These are phyloP conservation scores for Rehmannia glutinosa DNA, from an alignment of 257 asterid species.

Conservation along the genomic window DNA sequence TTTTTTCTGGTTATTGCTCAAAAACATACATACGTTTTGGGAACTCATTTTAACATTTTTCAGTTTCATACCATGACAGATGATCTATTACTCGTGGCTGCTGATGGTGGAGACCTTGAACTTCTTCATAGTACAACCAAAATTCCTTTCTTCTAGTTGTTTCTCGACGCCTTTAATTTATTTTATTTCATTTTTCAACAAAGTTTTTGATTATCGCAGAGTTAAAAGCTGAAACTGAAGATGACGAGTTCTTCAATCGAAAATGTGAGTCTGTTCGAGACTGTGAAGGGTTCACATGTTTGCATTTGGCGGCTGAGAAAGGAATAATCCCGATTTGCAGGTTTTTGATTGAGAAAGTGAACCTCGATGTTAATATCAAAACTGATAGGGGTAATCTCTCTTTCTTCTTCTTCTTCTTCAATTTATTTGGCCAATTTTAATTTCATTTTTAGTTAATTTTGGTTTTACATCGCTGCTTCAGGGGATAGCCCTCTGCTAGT, in stretches of 20 bases:
- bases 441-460: no score
- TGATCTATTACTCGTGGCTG: no score
- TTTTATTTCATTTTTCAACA: not conserved
- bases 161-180: not conserved
- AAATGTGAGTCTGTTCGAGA: not conserved
- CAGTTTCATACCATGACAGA: no score
- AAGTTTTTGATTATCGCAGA: slow-evolving; percentile 1
- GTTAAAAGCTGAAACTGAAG: not conserved
- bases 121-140: not conserved
- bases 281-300: slow-evolving; percentile 6
- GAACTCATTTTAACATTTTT: no score
- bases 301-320: slow-evolving; percentile 15
- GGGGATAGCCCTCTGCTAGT: no score
- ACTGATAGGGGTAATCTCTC: slow-evolving; percentile 13
- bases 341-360: no score
- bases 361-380: no score
- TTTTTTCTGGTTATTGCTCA: no score
- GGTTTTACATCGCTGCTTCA: no score
- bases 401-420: not conserved
- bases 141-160: not conserved
- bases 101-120: not conserved
- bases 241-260: not conserved
- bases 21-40: no score
- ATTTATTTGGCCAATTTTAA: no score
- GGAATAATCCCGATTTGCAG: slow-evolving; percentile 13